Conservation (phyloP, 1,284 basidiomycete genomes). For the Apiotrichum sp. region DNA sequence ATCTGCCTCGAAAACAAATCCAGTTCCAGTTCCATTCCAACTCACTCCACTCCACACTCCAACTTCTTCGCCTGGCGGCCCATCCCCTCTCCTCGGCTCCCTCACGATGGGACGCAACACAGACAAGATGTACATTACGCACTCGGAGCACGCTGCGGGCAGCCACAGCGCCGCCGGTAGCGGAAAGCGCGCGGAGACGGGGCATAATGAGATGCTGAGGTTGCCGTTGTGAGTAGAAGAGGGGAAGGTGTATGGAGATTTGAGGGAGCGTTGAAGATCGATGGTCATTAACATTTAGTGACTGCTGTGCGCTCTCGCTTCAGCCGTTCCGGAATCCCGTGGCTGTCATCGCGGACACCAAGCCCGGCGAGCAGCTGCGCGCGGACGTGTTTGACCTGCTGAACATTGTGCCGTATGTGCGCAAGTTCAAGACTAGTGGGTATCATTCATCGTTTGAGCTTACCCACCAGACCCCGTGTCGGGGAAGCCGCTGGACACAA, state of each 20-base stretch:
- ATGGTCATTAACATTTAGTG: slow-evolving; percentile 36
- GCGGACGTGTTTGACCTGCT: slow-evolving; percentile 66
- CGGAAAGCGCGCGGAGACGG: slow-evolving; percentile 37
- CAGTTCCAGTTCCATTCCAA: too few species aligned
- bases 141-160: slow-evolving; percentile 46
- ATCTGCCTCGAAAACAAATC: too few species aligned
- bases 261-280: too few species aligned
- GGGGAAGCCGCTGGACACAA: slow-evolving; percentile 67
- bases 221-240: slow-evolving; percentile 42
- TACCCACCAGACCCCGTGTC: slow-evolving; percentile 66
- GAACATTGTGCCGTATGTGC: slow-evolving; percentile 87
- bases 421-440: slow-evolving; percentile 58
- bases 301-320: slow-evolving; percentile 87
- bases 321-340: slow-evolving; percentile 87
- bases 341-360: slow-evolving; percentile 55
- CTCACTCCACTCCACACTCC: too few species aligned
- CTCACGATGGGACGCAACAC: slow-evolving; percentile 45
- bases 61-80: too few species aligned
- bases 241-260: too few species aligned
- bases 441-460: slow-evolving; percentile 16
- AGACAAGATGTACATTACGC: slow-evolving; percentile 47
- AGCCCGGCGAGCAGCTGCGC: slow-evolving; percentile 37
- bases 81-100: too few species aligned
- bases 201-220: slow-evolving; percentile 40
- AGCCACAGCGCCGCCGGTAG: slow-evolving; percentile 40